phyloP scores from a whole-genome alignment of 108 stramenopile genomes.

The Cyclotella atomus region DNA sequence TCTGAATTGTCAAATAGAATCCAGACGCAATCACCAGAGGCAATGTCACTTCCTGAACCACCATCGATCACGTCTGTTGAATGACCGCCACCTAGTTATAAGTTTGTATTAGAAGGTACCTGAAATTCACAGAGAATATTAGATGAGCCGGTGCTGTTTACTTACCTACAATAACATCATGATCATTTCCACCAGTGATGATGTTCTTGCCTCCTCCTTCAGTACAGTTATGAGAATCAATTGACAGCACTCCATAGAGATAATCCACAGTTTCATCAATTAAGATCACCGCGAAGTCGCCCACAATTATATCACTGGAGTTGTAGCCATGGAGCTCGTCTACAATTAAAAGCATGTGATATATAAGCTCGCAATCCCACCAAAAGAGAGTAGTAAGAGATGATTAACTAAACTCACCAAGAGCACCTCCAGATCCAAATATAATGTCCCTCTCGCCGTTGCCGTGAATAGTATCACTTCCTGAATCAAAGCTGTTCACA shows the following conservation, averaged over 20 bases:
- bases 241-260: conserved; percentile 9
- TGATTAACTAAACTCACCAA: too few relatives aligned
- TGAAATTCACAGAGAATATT: background rate
- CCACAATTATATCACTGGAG: conserved; percentile 12
- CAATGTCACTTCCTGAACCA: conserved; percentile 4
- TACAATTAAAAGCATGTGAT: too few relatives aligned
- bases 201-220: conserved; percentile 18
- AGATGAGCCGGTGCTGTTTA: background rate
- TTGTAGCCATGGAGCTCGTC: conserved; percentile 20
- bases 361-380: too few relatives aligned
- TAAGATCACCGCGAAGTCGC: conserved; percentile 12
- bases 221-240: conserved; percentile 19
- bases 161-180: conserved; percentile 14
- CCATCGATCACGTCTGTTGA: conserved; percentile 6
- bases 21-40: conserved; percentile 13
- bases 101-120: background rate
- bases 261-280: conserved; percentile 15
- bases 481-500: conserved; percentile 16
- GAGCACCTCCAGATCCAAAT: conserved; percentile 25
- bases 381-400: too few relatives aligned
- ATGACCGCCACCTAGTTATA: conserved; percentile 4
- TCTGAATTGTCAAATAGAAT: conserved; percentile 8
- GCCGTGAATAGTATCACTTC: conserved; percentile 28
- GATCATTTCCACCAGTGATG: conserved; percentile 10
- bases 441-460: conserved; percentile 27